Conservation (phyloP, 2,329 filamentous ascomycete species). For the Rhexocercosporidium sp. region DNA sequence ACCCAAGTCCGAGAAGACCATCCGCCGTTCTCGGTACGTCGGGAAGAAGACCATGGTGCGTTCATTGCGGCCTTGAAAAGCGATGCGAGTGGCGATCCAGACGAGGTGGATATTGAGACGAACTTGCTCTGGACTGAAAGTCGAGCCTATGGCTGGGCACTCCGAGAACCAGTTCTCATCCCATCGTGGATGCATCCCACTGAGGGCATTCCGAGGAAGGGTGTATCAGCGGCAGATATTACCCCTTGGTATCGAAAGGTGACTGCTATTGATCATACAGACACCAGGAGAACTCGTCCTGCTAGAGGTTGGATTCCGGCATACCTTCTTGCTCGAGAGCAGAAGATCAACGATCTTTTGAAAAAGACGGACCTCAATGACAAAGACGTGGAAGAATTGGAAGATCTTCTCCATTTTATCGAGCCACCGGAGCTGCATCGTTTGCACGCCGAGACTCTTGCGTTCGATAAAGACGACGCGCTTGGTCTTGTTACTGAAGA, state of each 20-base stretch:
- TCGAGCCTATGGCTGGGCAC: constrained; percentile 34
- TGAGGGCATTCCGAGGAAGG: constrained; percentile 29
- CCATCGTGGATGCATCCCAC: constrained; percentile 37
- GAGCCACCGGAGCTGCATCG: constrained; percentile 6
- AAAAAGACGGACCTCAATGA: background rate
- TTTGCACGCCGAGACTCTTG: background rate
- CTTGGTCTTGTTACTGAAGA: background rate
- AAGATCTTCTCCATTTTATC: constrained; percentile 14
- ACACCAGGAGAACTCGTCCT: constrained; percentile 9
- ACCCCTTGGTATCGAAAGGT: constrained; percentile 25
- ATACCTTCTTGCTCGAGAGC: constrained; percentile 18
- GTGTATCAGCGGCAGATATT: constrained; percentile 15
- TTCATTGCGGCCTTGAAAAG: constrained; percentile 31
- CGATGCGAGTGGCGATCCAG: constrained; percentile 27
- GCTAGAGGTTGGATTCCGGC: constrained; percentile 19
- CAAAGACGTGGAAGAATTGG: background rate
- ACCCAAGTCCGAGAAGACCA: constrained; percentile 33
- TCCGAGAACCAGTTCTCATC: constrained; percentile 34
- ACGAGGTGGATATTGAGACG: constrained; percentile 23
- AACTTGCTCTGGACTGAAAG: constrained; percentile 34
- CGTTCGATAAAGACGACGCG: background rate
- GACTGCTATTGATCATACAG: background rate
- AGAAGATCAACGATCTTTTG: constrained; percentile 22
- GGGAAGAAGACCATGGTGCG: constrained; percentile 25
- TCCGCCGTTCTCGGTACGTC: constrained; percentile 33